Evolutionary conservation across 1,139 yeast genomes (phyloP), one percentile per base, ranked within the genome.

Genomic region (Kodamaea sp.): DNA sequence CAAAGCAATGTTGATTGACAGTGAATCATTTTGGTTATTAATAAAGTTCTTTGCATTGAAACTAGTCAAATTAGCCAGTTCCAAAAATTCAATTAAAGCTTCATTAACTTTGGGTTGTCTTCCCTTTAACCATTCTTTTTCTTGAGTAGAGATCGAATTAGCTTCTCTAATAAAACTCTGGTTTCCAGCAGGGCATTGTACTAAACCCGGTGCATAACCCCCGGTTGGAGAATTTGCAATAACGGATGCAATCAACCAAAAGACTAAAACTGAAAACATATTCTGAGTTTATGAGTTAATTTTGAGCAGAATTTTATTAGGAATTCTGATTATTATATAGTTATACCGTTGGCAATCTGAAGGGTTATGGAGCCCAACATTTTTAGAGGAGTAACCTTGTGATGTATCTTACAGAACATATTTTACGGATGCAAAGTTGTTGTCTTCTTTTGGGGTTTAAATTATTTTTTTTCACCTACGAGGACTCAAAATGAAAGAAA

Each of bases 191-290:
- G 87, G 87, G 54, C 92, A 84, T 5, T 70, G 58, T 5, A 78
- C 79, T 11, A 56, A 54, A 1, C 76, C 81, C 5, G 94, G 92
- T 1, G 85, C 85, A 53, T 83, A 84, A 10, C 36, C 36, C 9
- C 33, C 35, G 23, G 36, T 31, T 7, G 38, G 41, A 5, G 41
- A 39, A 22, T 32, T 29, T 8, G 38, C 41, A 25, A 26, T 27
- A 22, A 31, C 38, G 15, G 35, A 8, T 10, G 38, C 34, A 4
- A 29, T 20, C 8, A 38, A 12, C 38, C 35, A 38, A n/a, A 30
- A 27, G 5, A 8, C 10, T 8, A 15, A 15, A 27, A 27, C 20
- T 15, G 20, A 15, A 15, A 15, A 15, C 20, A 15, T 15, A 15
- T 15, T 15, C 20, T 15, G 20, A 15, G 20, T 15, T 15, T 15